Conservation (phyloP, 345 rosid species). For the Arabis hirsuta region DNA sequence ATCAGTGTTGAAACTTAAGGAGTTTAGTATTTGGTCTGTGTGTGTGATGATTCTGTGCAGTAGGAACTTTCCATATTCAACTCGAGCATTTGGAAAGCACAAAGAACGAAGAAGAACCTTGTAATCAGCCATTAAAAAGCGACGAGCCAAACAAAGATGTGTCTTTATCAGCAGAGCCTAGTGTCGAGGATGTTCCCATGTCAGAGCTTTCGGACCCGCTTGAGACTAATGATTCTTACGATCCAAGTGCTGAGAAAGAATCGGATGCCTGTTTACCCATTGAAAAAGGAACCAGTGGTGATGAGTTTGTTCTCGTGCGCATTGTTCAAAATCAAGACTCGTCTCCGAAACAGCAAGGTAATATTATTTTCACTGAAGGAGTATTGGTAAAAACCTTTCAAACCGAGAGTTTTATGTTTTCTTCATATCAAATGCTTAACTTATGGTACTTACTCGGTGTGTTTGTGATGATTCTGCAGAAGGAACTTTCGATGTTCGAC, state of each 20-base stretch:
- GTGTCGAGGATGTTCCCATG: constrained; percentile 34
- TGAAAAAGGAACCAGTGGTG: constrained; percentile 31
- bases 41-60: too few species aligned
- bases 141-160: constrained; percentile 19
- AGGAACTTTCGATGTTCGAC: constrained; percentile 19
- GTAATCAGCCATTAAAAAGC: too few species aligned
- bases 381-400: not conserved
- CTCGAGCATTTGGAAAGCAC: too few species aligned
- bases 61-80: too few species aligned
- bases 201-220: constrained; percentile 35
- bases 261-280: constrained; percentile 19
- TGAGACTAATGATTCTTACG: constrained; percentile 32
- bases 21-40: too few species aligned
- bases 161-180: constrained; percentile 26
- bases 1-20: too few species aligned
- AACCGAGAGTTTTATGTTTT: not conserved
- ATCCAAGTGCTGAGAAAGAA: constrained; percentile 29
- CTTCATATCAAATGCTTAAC: not conserved
- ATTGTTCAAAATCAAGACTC: constrained; percentile 41
- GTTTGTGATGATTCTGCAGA: constrained; percentile 48
- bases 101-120: too few species aligned
- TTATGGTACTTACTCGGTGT: constrained; percentile 4
- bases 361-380: not conserved
- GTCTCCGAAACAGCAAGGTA: constrained; percentile 53
- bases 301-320: constrained; percentile 23